A percentile compares a stretch with the other conserved stretches of the same genome.
phyloP scores from a whole-genome alignment of 2,329 filamentous ascomycete species.

The Clonostachys solani region DNA sequence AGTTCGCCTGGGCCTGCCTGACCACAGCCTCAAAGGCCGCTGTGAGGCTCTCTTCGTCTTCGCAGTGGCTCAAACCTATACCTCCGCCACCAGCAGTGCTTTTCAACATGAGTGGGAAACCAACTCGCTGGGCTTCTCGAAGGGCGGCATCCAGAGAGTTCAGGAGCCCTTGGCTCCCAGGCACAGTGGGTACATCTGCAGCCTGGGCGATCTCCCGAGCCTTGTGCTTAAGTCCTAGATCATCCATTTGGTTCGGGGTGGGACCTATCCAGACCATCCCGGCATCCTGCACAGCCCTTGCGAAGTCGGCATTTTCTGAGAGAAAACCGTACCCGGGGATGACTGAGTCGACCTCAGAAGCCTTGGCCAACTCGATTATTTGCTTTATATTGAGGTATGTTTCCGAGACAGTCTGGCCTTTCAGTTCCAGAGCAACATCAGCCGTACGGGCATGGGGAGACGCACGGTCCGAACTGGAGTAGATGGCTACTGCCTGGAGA shows the following conservation, averaged over 20 bases:
- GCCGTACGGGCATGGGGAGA: slow-evolving; percentile 68
- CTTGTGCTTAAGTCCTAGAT: slow-evolving; percentile 29
- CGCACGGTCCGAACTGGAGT: slow-evolving; percentile 56
- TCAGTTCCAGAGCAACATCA: slow-evolving; percentile 61
- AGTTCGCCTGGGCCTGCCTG: slow-evolving; percentile 31
- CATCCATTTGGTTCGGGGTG: slow-evolving; percentile 33
- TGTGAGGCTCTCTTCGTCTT: slow-evolving; percentile 18
- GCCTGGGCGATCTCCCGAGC: slow-evolving; percentile 24
- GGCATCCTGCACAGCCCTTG: slow-evolving; percentile 41
- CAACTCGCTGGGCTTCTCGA: slow-evolving; percentile 17
- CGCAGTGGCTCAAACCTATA: slow-evolving; percentile 32
- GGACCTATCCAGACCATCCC: slow-evolving; percentile 60
- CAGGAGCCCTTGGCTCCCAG: slow-evolving; percentile 21
- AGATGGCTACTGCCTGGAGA: slow-evolving; percentile 66
- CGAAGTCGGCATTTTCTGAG: slow-evolving; percentile 60
- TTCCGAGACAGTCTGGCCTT: slow-evolving; percentile 32
- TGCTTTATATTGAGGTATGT: slow-evolving; percentile 66
- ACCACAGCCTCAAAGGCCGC: slow-evolving; percentile 28
- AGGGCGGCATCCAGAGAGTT: slow-evolving; percentile 17
- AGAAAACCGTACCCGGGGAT: slow-evolving; percentile 67
- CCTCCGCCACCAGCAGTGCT: slow-evolving; percentile 42
- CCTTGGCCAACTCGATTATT: slow-evolving; percentile 47
- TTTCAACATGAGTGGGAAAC: slow-evolving; percentile 40
- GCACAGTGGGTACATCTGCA: slow-evolving; percentile 24
- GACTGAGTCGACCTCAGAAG: slow-evolving; percentile 47